A percentile compares a stretch with the other conserved stretches of the same genome.
These are phyloP conservation scores for Suillus bovinus DNA, from an alignment of 768 basidiomycete genomes.

Conservation along the genomic window DNA sequence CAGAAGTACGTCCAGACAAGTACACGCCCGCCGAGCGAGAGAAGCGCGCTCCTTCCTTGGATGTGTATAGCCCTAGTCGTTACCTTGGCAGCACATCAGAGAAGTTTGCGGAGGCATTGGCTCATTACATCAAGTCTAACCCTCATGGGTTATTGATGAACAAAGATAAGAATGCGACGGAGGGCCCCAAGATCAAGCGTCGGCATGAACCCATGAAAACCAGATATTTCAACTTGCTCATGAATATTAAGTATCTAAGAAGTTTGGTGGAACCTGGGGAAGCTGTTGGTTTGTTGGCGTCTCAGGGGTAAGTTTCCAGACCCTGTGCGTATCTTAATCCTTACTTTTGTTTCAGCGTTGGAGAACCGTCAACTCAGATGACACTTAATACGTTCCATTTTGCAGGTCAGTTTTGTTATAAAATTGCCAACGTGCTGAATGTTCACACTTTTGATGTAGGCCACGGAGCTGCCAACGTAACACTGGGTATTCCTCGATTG, in stretches of 20 bases:
- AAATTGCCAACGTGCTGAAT: background rate
- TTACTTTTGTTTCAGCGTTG: constrained; percentile 58
- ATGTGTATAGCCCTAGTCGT: constrained; percentile 73
- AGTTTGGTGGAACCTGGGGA: constrained; percentile 96
- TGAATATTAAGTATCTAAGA: constrained; percentile 91
- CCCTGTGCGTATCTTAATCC: constrained; percentile 3
- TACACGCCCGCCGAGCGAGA: constrained; percentile 52
- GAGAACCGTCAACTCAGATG: constrained; percentile 99
- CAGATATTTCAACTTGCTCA: constrained; percentile 73
- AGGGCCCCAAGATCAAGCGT: constrained; percentile 40
- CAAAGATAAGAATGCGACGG: constrained; percentile 41
- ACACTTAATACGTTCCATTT: constrained; percentile 99
- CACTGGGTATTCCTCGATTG: constrained; percentile 96
- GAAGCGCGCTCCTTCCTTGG: constrained; percentile 69
- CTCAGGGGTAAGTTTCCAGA: constrained; percentile 76
- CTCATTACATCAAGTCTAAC: constrained; percentile 77
- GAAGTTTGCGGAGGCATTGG: constrained; percentile 78
- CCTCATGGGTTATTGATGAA: constrained; percentile 53
- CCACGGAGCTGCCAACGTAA: constrained; percentile 98
- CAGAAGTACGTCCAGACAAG: constrained; percentile 44
- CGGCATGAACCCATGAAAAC: constrained; percentile 47
- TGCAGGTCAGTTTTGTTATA: constrained; percentile 62
- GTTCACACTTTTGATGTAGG: constrained; percentile 47
- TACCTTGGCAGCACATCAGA: constrained; percentile 92
- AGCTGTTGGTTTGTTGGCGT: constrained; percentile 95